Evolutionary conservation across 2,329 filamentous ascomycete genomes (phyloP).

Genomic region (Aphanocladium album): DNA sequence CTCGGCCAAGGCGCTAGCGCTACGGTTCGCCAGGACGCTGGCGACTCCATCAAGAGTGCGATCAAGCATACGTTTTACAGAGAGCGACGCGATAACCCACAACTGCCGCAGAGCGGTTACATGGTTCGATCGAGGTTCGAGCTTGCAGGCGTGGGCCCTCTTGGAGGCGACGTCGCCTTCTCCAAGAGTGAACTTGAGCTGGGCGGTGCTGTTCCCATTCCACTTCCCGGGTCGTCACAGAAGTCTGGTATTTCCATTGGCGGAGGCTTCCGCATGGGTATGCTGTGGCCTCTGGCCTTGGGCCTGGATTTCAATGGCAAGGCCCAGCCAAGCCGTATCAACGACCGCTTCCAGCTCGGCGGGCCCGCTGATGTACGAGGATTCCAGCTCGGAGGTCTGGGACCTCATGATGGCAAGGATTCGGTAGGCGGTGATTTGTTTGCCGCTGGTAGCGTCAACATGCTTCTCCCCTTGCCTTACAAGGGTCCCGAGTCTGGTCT

Average conservation of each 20-base stretch:
- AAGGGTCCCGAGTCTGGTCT: conserved; percentile 79
- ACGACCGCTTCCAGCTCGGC: conserved; percentile 92
- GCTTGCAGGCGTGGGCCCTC: conserved; percentile 77
- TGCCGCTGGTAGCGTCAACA: conserved; percentile 79
- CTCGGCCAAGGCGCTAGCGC: conserved; percentile 72
- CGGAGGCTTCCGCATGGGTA: conserved; percentile 71
- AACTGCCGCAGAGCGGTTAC: conserved; percentile 79
- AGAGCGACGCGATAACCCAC: conserved; percentile 77
- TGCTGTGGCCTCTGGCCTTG: conserved; percentile 76
- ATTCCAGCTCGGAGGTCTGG: conserved; percentile 84
- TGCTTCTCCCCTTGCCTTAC: conserved; percentile 79
- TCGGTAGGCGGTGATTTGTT: conserved; percentile 89
- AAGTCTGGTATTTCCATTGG: conserved; percentile 78
- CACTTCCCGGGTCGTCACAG: conserved; percentile 62
- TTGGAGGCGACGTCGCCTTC: conserved; percentile 89
- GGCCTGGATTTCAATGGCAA: conserved; percentile 47
- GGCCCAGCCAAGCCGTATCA: conserved; percentile 70
- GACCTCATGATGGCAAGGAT: conserved; percentile 80
- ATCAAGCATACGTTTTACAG: conserved; percentile 74
- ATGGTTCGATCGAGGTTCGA: conserved; percentile 73
- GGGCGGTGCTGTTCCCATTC: conserved; percentile 68
- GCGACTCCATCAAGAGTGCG: conserved; percentile 85
- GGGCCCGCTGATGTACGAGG: conserved; percentile 93
- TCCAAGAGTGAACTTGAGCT: conserved; percentile 86
- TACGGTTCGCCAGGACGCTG: conserved; percentile 76